Base-by-base conservation (phyloP, 441 rosid species). In the Flueggea neowawraea region DNA sequence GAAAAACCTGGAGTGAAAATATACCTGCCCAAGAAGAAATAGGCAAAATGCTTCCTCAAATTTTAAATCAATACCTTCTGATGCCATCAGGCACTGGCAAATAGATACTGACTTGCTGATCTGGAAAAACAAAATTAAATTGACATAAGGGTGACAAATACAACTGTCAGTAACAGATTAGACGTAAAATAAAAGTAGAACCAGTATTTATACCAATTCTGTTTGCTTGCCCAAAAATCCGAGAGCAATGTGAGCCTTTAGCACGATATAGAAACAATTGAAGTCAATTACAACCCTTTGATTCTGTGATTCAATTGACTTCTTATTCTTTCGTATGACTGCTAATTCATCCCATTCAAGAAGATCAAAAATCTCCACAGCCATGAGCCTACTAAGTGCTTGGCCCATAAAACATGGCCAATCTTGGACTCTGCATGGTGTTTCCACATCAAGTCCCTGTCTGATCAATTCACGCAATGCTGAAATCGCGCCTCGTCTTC, bases 381-480 rank as follows among this genome's bases (percentile, higher is more conserved):
- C 97, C 85, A 82, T 70, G 68, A 94, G 85, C 75, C 84, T 86
- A 63, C 70, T 63, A 65, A 90, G 82, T 50, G 96, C 94, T 79
- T 83, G 91, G 71, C 76, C 72, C 71, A 90, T 67, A 73, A 94
- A 94, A 73, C 82, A 80, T 41, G 91, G 80, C 98, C 97, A 89
- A 73, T 90, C 97, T 77, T 82, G 86, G 70, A 94, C 96, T 68
- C 84, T 88, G 77, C 91, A 83, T 41, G 95, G 71, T 44, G 81
- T 77, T 84, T 89, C 98, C 64, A 89, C 86, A 76, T 88, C 91
- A 67, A 94, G 91, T 62, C 98, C 97, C 64, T 90, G 98, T 60
- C 96, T 84, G 16, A 90, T 87, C 68, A 90, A 75, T 75, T 94
- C 98, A 55, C 76, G 82, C 80, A 94, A 65, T 49, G 98, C 96